Evolutionary conservation across 441 rosid genomes (phyloP).

Genomic region (Syzygium malaccense): DNA sequence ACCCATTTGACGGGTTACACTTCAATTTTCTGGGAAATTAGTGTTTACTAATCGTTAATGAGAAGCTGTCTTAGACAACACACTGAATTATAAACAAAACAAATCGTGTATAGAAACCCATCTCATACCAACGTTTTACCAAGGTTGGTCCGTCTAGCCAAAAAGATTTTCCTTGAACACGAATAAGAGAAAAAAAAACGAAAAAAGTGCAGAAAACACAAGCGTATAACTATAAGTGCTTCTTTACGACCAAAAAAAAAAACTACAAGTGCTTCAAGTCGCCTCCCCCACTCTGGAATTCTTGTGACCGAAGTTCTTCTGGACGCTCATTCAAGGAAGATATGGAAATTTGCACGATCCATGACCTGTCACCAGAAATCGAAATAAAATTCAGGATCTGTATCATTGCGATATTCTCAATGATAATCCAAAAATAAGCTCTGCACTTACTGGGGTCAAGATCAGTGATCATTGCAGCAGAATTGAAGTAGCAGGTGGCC

Average conservation of each 20-base stretch:
- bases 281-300: not conserved
- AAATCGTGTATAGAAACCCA: not conserved
- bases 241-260: no score
- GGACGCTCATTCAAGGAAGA: constrained; percentile 3
- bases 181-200: not conserved
- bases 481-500: constrained; percentile 50
- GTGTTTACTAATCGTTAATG: not conserved
- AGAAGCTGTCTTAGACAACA: not conserved
- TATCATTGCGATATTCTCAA: not conserved
- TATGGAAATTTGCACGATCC: constrained; percentile 33
- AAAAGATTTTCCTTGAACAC: not conserved
- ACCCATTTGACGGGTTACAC: not conserved
- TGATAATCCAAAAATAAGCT: not conserved
- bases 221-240: not conserved
- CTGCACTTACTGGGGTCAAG: constrained; percentile 45
- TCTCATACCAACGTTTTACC: not conserved
- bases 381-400: not conserved
- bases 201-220: not conserved
- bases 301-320: not conserved
- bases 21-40: not conserved
- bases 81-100: not conserved
- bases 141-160: not conserved
- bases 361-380: constrained; percentile 22
- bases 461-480: constrained; percentile 52
- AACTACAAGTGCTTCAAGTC: not conserved